Evolutionary conservation across 192 early-diverging fungal genomes (phyloP).

Genomic region (Coemansia sp.): DNA sequence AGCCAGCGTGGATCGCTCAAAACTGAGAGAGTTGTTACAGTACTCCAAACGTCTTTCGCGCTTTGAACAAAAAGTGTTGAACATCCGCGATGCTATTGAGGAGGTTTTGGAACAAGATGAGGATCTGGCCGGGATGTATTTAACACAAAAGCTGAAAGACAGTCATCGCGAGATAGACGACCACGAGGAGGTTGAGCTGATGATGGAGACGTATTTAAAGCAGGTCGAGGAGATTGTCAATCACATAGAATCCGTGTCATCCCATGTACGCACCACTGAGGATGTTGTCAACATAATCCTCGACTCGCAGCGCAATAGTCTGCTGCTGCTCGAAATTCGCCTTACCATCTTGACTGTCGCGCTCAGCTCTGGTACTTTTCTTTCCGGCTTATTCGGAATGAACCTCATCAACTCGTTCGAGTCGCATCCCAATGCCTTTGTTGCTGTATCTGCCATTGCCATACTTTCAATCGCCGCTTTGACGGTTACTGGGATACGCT

Average conservation of each 20-base stretch:
- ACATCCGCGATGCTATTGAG: constrained; percentile 75
- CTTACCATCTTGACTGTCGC: constrained; percentile 79
- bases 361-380: constrained; percentile 69
- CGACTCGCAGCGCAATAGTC: constrained; percentile 79
- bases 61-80: constrained; percentile 72
- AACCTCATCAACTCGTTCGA: constrained; percentile 80
- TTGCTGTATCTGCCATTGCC: constrained; percentile 57
- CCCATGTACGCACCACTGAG: constrained; percentile 76
- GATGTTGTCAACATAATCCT: constrained; percentile 83
- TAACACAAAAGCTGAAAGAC: constrained; percentile 75
- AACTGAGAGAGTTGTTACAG: constrained; percentile 75
- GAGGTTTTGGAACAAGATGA: constrained; percentile 85
- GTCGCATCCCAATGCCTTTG: constrained; percentile 66
- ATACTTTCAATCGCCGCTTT: constrained; percentile 35
- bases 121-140: constrained; percentile 86
- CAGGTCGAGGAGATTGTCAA: constrained; percentile 82
- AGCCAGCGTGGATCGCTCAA: constrained; percentile 67
- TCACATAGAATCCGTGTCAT: constrained; percentile 64
- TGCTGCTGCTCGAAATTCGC: constrained; percentile 80
- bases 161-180: constrained; percentile 58
- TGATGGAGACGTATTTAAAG: constrained; percentile 88
- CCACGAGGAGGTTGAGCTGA: constrained; percentile 86
- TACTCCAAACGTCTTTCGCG: constrained; percentile 75
- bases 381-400: constrained; percentile 86
- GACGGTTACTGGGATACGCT: constrained; percentile 35